phyloP scores from a whole-genome alignment of 2,329 filamentous ascomycete species.

The Plenodomus lindquistii region DNA sequence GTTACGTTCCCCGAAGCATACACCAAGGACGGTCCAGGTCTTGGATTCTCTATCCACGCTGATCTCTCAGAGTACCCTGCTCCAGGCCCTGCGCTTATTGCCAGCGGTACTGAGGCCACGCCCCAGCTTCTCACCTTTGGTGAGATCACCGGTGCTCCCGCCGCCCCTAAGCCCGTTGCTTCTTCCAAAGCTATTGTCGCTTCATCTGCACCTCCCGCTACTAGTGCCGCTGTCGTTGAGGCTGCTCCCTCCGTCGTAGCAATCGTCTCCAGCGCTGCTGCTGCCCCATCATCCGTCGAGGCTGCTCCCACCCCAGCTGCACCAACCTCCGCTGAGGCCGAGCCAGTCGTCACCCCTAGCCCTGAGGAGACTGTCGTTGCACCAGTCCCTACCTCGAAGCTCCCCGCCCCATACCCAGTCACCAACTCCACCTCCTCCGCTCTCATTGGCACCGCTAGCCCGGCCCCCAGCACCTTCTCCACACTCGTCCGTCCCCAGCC shows the following conservation, averaged over 20 bases:
- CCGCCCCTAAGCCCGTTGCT: slow-evolving; percentile 22
- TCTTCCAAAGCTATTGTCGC: slow-evolving; percentile 13
- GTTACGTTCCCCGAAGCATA: slow-evolving; percentile 55
- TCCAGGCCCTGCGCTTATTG: slow-evolving; percentile 44
- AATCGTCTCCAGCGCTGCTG: slow-evolving; percentile 11
- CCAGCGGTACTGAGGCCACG: slow-evolving; percentile 30
- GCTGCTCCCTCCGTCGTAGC: slow-evolving; percentile 10
- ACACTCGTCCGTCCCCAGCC: slow-evolving; percentile 26
- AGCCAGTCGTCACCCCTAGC: slow-evolving; percentile 3
- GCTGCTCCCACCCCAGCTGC: slow-evolving; percentile 12
- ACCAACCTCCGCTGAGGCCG: slow-evolving; percentile 3
- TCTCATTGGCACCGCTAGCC: slow-evolving; percentile 2
- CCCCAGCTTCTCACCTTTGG: slow-evolving; percentile 32
- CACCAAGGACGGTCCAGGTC: slow-evolving; percentile 45
- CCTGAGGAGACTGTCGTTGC: slow-evolving; percentile 4
- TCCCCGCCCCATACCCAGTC: slow-evolving; percentile 6
- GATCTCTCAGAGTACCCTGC: slow-evolving; percentile 44
- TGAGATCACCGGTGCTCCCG: slow-evolving; percentile 23
- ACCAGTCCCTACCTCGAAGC: background rate
- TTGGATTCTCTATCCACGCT: slow-evolving; percentile 50
- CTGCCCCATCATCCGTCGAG: slow-evolving; percentile 9
- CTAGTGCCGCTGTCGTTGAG: slow-evolving; percentile 7
- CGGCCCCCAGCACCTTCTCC: slow-evolving; percentile 23
- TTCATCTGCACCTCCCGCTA: slow-evolving; percentile 6
- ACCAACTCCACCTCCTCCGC: slow-evolving; percentile 13